Evolutionary conservation across 106 monocot species (phyloP), one percentile per base, ranked within the genome.

Genomic region (Dendrobium huoshanense): DNA sequence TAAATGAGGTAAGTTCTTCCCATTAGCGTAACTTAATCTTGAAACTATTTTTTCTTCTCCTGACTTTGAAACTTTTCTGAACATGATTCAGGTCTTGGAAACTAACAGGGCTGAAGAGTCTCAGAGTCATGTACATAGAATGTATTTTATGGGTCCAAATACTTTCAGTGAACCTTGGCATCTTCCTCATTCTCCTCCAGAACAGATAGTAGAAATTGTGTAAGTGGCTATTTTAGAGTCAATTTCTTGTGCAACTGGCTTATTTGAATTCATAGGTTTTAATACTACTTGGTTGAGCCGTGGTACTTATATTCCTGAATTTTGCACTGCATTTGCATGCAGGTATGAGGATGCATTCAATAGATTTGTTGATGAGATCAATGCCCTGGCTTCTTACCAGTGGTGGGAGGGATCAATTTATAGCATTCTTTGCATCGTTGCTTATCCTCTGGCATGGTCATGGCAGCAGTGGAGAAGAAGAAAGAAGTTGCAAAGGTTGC

Each of bases 81-180:
- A 76, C 49, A 37, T 33, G 9, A 56, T 48, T 5, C 78, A 98
- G 97, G 98, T 98, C 2, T 80, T 98, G 86, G 98, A 98, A 89
- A 98, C 98, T 81, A 98, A 93, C 77, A 86, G 98, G 65, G 92
- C 84, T 20, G 98, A 98, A 78, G 98, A 98, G 79, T 98, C 98
- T 4, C 92, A 94, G 31, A 89, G 85, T 56, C 98, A 98, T 75
- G 98, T 98, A 13, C 92, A 98, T 67, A 89, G 98, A 82, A 91
- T 98, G 90, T 93, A 93, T 79, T 98, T 98, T 73, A 88, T 95
- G 95, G 98, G 95, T 54, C 92, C 95, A 25, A 98, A 98, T 76
- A 93, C 95, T n/a, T 98, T 98, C 49, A 92, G 95, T 84, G 95
- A 98, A 82, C 98, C 98, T 65, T 98, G 98, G 98, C 94, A 98